Evolutionary conservation across 2,329 filamentous ascomycete genomes (phyloP).

Genomic region (Acrocalymma vagum): DNA sequence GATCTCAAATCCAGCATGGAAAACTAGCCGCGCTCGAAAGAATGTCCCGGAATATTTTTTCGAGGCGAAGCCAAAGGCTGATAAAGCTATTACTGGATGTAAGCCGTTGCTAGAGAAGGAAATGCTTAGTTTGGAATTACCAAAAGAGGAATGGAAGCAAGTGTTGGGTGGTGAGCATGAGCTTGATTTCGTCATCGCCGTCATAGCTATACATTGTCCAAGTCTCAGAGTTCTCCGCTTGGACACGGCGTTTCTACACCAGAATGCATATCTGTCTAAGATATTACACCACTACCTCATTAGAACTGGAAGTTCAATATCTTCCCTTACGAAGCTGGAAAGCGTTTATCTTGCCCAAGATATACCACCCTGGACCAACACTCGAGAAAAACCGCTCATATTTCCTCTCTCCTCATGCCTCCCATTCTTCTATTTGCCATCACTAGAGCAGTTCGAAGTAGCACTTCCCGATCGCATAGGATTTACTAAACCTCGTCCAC

Average conservation of each 20-base stretch:
- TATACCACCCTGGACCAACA: neutral
- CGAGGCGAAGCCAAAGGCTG: slow-evolving; percentile 3
- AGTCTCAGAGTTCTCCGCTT: slow-evolving; percentile 6
- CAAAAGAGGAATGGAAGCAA: neutral
- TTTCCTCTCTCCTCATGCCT: slow-evolving; percentile 8
- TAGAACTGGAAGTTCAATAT: neutral
- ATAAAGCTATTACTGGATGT: neutral
- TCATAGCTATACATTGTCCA: slow-evolving; percentile 6
- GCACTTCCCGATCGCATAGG: slow-evolving; percentile 2
- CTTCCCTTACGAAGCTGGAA: neutral
- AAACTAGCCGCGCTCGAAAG: neutral
- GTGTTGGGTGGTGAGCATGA: slow-evolving; percentile 1
- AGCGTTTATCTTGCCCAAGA: neutral
- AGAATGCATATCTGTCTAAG: slow-evolving; percentile 4
- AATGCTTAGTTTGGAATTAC: neutral
- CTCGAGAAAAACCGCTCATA: neutral
- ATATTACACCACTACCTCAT: slow-evolving; percentile 1
- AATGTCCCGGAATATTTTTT: neutral
- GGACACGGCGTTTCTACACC: slow-evolving; percentile 6
- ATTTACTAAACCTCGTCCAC: neutral
- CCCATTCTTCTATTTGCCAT: slow-evolving; percentile 8
- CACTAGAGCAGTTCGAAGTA: slow-evolving; percentile 5
- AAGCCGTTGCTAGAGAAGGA: slow-evolving; percentile 1
- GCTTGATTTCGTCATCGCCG: slow-evolving; percentile 3
- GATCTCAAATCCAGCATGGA: neutral